Base-by-base conservation (phyloP, 2,329 filamentous ascomycete species). In the Zelopaecilomyces penicillatus region DNA sequence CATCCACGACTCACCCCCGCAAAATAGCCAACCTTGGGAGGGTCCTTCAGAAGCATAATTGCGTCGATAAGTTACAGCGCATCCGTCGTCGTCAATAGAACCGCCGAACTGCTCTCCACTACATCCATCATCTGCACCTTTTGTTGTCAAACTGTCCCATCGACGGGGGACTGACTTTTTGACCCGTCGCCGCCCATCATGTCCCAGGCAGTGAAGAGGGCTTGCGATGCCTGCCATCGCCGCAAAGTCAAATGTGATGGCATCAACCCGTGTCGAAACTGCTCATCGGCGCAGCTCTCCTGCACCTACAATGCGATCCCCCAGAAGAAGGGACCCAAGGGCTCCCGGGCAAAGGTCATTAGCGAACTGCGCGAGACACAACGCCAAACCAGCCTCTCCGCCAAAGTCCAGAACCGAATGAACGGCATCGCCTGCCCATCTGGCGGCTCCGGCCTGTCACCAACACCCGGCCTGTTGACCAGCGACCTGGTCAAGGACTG, bases 271-370 rank as follows among this genome's bases (percentile, higher is more conserved):
- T 88, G 83, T 63, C 75, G 78, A 48, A 85, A 86, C 64, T 87
- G 83, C 64, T 71, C 73, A 9, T 76, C 81, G 6, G 80, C 83
- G 5, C 74, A 80, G 56, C 70, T 87, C 12, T 70, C 74, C 9
- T 87, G 83, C 69, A 86, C 82, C 30, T 87, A 86, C 71, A 82
- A 85, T 66, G 80, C 82, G 31, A 79, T 86, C 32, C 82, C 82
- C 2, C 83, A 85, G 65, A 87, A 86, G 67, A 87, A 87, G 62
- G 83, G 83, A 1, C 83, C 83, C 37, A 86, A 86, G 64, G 83
- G 83, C 52, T 84, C 80, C 30, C 71, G 82, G 49, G 84, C 84
- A 41, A 87, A 86, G 63, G 82, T 87, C 47, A 84, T 87, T 62
- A 85, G 81, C 57, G 82, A 87, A 57, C 62, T 87, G 49, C 76